Conservation (phyloP, 2,329 filamentous ascomycete species). For the Epichloe brachyelytri region DNA sequence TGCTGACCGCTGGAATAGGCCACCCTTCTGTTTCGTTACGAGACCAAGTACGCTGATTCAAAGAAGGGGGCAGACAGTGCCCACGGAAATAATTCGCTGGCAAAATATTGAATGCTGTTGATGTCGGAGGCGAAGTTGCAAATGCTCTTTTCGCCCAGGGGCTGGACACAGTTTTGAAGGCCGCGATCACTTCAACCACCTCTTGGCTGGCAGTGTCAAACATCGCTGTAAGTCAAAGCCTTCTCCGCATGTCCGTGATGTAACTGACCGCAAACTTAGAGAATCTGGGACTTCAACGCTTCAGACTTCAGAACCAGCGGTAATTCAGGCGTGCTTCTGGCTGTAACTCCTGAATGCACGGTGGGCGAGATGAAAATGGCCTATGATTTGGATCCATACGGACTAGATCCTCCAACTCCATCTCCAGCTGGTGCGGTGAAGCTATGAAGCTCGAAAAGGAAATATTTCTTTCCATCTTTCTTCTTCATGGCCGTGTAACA, state of each 20-base stretch:
- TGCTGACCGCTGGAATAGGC: background rate
- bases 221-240: slow-evolving; percentile 12
- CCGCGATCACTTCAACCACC: slow-evolving; percentile 11
- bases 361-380: slow-evolving; percentile 9
- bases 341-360: slow-evolving; percentile 14
- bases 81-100: background rate
- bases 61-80: background rate
- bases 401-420: background rate
- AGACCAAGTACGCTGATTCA: background rate
- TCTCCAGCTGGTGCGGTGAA: slow-evolving; percentile 6
- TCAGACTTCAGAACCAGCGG: slow-evolving; percentile 9
- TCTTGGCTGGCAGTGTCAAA: slow-evolving; percentile 13
- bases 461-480: slow-evolving; percentile 6
- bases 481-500: slow-evolving; percentile 2
- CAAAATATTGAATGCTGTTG: slow-evolving; percentile 1
- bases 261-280: slow-evolving; percentile 9
- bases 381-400: slow-evolving; percentile 5
- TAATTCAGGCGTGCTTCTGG: slow-evolving; percentile 14
- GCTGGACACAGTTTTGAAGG: slow-evolving; percentile 10
- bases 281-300: slow-evolving; percentile 15
- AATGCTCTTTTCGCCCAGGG: slow-evolving; percentile 12
- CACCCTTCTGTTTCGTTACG: slow-evolving; percentile 8
- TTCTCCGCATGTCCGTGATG: background rate
- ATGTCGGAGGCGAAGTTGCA: slow-evolving; percentile 11
- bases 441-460: slow-evolving; percentile 8